A percentile compares a stretch with the other conserved stretches of the same genome.
phyloP scores from a whole-genome alignment of 176 grass and related monocot species.

The Phoenix roebelenii region DNA sequence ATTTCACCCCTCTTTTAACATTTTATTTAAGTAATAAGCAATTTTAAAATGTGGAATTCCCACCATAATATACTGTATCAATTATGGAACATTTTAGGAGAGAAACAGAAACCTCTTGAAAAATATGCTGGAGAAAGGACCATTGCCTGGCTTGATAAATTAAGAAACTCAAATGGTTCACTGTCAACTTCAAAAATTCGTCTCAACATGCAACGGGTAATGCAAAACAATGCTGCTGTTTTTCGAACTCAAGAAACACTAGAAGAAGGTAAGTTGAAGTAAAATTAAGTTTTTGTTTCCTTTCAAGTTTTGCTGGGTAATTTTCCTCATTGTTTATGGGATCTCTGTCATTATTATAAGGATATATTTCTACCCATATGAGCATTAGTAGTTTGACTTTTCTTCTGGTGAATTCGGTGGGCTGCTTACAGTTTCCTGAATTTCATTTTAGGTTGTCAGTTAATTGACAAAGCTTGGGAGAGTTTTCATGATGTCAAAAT shows the following conservation, averaged over 20 bases:
- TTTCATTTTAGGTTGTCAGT: conserved; percentile 39
- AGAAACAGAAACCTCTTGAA: conserved; percentile 51
- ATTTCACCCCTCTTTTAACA: neutral
- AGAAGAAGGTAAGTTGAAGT: conserved; percentile 37
- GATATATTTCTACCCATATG: no score
- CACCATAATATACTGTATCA: no score
- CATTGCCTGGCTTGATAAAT: conserved; percentile 59
- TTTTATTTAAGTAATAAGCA: conserved; percentile 5
- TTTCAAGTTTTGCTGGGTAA: neutral
- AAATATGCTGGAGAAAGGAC: conserved; percentile 51
- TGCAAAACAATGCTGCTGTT: conserved; percentile 77
- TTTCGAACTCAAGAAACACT: conserved; percentile 72
- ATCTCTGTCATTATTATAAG: neutral
- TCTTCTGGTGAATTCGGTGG: conserved; percentile 4
- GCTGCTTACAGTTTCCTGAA: neutral
- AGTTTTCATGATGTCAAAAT: conserved; percentile 55
- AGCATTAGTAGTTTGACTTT: neutral
- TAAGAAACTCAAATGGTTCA: conserved; percentile 53
- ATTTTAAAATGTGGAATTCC: neutral
- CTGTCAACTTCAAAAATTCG: conserved; percentile 54
- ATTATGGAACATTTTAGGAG: neutral
- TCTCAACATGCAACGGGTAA: conserved; percentile 71
- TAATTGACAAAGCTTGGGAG: conserved; percentile 69
- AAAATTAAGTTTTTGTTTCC: neutral
- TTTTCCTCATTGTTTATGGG: neutral